These are phyloP conservation scores for Penicillium griseofulvum DNA, from an alignment of 2,329 filamentous ascomycete genomes.

Conservation along the genomic window DNA sequence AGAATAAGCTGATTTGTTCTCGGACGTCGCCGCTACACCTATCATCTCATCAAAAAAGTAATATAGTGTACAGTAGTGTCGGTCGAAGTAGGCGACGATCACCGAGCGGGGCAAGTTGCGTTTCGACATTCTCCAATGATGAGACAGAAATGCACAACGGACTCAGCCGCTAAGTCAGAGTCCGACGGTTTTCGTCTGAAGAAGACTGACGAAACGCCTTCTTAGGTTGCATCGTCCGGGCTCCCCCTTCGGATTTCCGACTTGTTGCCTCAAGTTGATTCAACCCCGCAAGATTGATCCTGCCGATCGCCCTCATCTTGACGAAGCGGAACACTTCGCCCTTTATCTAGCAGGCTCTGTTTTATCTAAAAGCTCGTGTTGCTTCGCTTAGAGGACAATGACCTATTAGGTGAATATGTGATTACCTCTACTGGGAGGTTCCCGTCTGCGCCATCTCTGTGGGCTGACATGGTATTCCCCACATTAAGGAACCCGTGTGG, in stretches of 20 bases:
- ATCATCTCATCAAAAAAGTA: neutral
- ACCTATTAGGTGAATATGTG: neutral
- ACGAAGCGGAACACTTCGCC: neutral
- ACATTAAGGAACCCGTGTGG: neutral
- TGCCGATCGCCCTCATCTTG: conserved; percentile 11
- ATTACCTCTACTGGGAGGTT: neutral
- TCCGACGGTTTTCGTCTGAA: conserved; percentile 10
- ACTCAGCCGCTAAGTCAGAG: neutral
- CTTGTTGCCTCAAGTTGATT: conserved; percentile 1
- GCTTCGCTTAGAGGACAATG: neutral
- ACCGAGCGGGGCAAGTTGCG: conserved; percentile 2
- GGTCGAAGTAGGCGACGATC: conserved; percentile 7
- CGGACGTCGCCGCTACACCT: conserved; percentile 16
- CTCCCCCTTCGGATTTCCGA: conserved; percentile 18
- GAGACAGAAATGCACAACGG: neutral
- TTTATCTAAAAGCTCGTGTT: neutral
- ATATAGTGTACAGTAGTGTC: neutral
- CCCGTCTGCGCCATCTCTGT: neutral
- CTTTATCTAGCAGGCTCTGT: neutral
- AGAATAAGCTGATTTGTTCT: conserved; percentile 28
- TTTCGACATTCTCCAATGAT: neutral
- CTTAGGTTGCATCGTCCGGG: conserved; percentile 21
- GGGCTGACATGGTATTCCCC: neutral
- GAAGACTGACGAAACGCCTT: neutral
- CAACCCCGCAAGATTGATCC: conserved; percentile 14